Base-by-base conservation (phyloP, 345 rosid genomes). In the Carallia pectinifolia region DNA sequence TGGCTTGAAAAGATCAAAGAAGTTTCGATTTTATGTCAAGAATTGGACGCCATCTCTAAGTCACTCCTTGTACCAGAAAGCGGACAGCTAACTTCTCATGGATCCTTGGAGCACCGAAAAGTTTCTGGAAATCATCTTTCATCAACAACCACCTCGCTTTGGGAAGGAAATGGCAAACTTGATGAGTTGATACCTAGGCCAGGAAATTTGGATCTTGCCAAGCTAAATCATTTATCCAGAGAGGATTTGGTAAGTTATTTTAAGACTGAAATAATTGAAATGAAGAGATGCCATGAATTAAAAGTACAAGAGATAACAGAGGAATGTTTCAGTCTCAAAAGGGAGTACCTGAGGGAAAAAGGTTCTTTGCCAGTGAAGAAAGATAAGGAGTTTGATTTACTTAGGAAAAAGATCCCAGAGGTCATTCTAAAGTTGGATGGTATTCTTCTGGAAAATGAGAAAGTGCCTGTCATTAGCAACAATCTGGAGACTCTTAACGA, bases 211-310 rank as follows among this genome's bases (percentile, higher is more conserved):
- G 97, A 92, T 48, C 62, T 56, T 62, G 58, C 74, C 18, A 75
- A 74, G 47, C 69, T 92, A 30, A 80, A 37, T 30, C 85, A 85
- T 81, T 64, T 89, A 75, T 1, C 70, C 23, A 74, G 5, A 7
- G 94, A 85, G 5, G 81, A 81, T 2, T 58, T 95, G 74, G 76
- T 85, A 59, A 58, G 0, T 34, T 79, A 85, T 85, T 83, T 83
- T 64, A 90, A 86, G 79, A 48, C 55, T 23, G 96, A 90, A 86
- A 87, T 95, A 89, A 82, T 70, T 62, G 83, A 86, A 84, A 88
- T 92, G 96, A 95, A 90, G 84, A 88, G 90, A 78, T 67, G 80
- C 77, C 86, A 86, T 72, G 98, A 92, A 65, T 82, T 79, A 44
- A 39, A 72, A 64, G 77, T 89, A 78, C 89, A 81, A 61, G 71